Base-by-base conservation (phyloP, 805 yeast species). In the Saturnispora silvae region DNA sequence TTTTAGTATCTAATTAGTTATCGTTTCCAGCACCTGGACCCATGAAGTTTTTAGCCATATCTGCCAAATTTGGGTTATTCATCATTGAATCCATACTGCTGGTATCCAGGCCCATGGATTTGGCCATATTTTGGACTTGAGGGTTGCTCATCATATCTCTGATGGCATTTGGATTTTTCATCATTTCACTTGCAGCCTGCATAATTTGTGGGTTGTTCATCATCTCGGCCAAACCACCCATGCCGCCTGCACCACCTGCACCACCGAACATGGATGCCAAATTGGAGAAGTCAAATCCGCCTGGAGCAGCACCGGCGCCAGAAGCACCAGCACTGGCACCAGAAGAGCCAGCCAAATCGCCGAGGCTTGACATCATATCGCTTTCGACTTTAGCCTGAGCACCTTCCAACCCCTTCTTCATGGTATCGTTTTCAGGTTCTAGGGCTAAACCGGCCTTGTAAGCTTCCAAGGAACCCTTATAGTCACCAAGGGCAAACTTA, bases 371-470 rank as follows among this genome's bases (percentile, higher is more conserved):
- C 38, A 68, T 75, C 46, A 78, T 61, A 38, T 84, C 82, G 53
- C 80, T 87, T 51, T 81, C 85, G 28, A 82, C 84, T 56, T 87
- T 78, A 60, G 73, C 74, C 65, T 84, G 83, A 18, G 96, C 96
- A 25, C 95, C 83, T 59, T 89, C 96, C 56, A 76, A 86, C 37
- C 96, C 98, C 54, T 79, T 78, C 59, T 71, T 73, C 96, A 89
- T 89, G 14, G 92, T 87, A 28, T 81, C 95, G 6, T 87, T 74
- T 33, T 89, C 85, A 19, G 65, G 62, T 31, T 75, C 81, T 31
- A 96, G 96, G 63, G 92, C 97, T 47, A 92, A 60, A 28, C 96
- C 98, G 46, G 68, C 70, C 60, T 82, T 77, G 63, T 92, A 92
- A 20, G 97, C 96, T 33, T 85, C 81, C 66, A 86, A 67, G 10